Conservation (phyloP, 2,329 filamentous ascomycete genomes). For the Rutstroemia sydowiana region DNA sequence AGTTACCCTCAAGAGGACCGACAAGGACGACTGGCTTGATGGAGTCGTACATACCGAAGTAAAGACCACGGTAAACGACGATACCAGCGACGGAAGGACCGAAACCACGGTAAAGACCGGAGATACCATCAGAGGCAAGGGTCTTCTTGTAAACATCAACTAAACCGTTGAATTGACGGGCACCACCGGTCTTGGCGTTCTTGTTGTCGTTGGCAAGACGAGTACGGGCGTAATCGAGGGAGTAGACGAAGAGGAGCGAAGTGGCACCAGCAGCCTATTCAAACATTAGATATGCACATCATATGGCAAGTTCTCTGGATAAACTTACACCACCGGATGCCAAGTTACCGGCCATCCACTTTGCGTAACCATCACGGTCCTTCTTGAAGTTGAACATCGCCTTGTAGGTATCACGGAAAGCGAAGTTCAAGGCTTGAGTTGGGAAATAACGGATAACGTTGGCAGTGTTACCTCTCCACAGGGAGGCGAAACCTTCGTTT, state of each 20-base stretch:
- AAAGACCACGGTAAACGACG: conserved; percentile 99
- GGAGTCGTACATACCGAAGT: conserved; percentile 99
- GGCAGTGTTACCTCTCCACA: conserved; percentile 99
- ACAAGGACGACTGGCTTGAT: conserved; percentile 97
- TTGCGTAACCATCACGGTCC: conserved; percentile 94
- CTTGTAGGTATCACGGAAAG: conserved; percentile 99
- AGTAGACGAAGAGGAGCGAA: conserved; percentile 99
- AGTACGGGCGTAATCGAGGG: conserved; percentile 99
- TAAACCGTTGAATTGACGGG: conserved; percentile 99
- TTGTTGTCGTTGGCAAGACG: conserved; percentile 99
- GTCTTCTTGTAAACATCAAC: conserved; percentile 99
- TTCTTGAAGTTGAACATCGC: conserved; percentile 99
- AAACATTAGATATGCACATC: conserved; percentile 10
- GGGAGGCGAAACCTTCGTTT: conserved; percentile 86
- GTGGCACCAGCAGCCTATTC: conserved; percentile 90
- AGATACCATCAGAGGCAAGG: conserved; percentile 94
- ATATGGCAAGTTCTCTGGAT: neutral
- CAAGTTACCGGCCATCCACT: conserved; percentile 99
- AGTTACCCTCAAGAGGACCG: conserved; percentile 91
- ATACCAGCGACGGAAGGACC: conserved; percentile 99
- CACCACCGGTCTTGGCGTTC: conserved; percentile 93
- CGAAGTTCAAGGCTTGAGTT: conserved; percentile 99
- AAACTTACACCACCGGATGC: conserved; percentile 95
- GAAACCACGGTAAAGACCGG: conserved; percentile 99
- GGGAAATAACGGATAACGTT: conserved; percentile 99